Base-by-base conservation (phyloP, 2,329 filamentous ascomycete species). In the Colletotrichum agaves region DNA sequence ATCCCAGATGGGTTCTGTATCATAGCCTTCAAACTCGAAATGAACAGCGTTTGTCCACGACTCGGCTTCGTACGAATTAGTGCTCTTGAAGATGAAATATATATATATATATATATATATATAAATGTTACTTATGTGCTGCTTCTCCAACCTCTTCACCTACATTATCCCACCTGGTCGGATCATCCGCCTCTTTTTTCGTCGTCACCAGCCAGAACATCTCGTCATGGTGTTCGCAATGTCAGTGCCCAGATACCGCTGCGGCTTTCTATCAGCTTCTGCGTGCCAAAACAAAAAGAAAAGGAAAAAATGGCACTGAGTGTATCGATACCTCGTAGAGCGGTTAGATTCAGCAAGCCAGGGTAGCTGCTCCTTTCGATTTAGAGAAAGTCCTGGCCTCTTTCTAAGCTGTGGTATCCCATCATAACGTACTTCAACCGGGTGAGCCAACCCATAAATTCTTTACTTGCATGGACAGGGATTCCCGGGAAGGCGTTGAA, bases 1-100 rank as follows among this genome's bases (percentile, higher is more conserved):
- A 56, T 88, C 83, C 83, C 85, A 88, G 71, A 87, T 85, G 2
- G 86, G 83, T 60, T 89, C 87, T 53, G 74, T 75, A 12, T 73
- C 70, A n/a, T 69, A 65, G 3, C 57, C 58, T 0, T 56, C 67
- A 5, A 73, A 68, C 4, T 63, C 60, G 17, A 75, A 75, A 2
- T 69, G 69, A 0, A 74, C 68, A 0, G 74, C 73, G 33, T 76
- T 71, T 17, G 71, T 72, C 74, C 74, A 75, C 0, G 70, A 70
- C 1, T 39, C 53, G 15, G 71, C 66, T 1, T 74, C 60, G 37
- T 70, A 74, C 1, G 70, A 69, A 19, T 75, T 43, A 0, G 52
- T 72, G 1, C 63, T 61, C 10, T 65, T 57, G 41, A 70, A 61
- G n/a, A 70, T 63, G 6, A 70, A 61, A 17, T 69, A n/a, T 27